Evolutionary conservation across 2,329 filamentous ascomycete genomes (phyloP), one percentile per base, ranked within the genome.

Genomic region (Xylariaceae sp.): DNA sequence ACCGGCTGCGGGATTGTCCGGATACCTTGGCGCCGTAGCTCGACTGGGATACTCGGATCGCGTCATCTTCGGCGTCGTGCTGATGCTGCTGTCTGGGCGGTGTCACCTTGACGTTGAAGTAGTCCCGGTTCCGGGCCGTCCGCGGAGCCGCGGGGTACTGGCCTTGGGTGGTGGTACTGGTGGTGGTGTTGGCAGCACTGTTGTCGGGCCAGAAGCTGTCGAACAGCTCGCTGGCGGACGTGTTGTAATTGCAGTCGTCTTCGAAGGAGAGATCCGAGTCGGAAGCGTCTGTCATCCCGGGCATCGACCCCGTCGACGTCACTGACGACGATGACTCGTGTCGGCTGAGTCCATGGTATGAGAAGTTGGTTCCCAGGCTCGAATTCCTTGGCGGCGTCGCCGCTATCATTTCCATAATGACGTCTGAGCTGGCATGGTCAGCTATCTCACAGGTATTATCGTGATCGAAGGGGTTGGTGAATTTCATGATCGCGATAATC

Each of bases 221-320:
- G 73, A 74, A 78, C 2, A 75, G 54, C 50, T 73, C 67, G 19
- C 65, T 56, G 4, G 64, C 63, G 24, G 71, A 65, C 16, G 64
- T 54, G 41, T 71, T 67, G 46, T 74, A 71, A 44, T 72, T 67
- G 42, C 68, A 67, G 49, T 77, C 73, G 32, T 76, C 74, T 16
- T 78, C 74, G 24, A 62, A 50, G 4, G 74, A 78, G 15, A 61
- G 55, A 38, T 78, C 74, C 4, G 73, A 76, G 49, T 75, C 73
- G 6, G 66, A 68, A 50, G 76, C 70, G 47, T 78, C 73, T 13
- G 74, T 65, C 54, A 77, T 64, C 19, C 69, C 68, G 1, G 73
- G 74, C 3, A 68, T 51, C 3, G 73, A 75, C 19, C 57, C 63
- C 33, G 69, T 64, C 1, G 72, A 76, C 24, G 63, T 67, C 26